phyloP scores from a whole-genome alignment of 495 filamentous ascomycete species.

The Podospora comata region DNA sequence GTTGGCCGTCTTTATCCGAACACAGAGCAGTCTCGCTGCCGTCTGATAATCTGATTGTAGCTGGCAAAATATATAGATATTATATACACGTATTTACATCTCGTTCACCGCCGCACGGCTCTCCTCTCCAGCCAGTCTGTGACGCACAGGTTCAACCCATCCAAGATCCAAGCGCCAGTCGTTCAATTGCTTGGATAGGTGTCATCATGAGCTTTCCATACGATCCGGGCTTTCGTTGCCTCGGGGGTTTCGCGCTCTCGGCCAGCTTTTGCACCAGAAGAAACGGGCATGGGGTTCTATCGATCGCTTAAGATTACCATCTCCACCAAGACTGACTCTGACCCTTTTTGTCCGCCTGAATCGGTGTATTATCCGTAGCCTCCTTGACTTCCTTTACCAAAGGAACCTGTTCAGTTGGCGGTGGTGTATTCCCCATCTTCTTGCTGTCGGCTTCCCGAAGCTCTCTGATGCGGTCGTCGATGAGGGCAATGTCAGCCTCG shows the following conservation, averaged over 20 bases:
- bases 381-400: not conserved
- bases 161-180: too few relatives aligned
- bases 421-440: not conserved
- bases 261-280: not conserved
- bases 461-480: conserved; percentile 77
- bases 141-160: not conserved
- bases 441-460: conserved; percentile 36
- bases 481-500: conserved; percentile 78
- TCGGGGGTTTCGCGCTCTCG: not conserved
- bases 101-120: not conserved
- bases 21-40: too few relatives aligned
- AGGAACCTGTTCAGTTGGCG: not conserved
- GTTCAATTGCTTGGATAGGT: not conserved
- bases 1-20: not conserved
- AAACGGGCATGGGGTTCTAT: not conserved
- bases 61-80: not conserved
- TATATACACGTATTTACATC: not conserved
- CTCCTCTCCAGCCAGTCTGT: not conserved
- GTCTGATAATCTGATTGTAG: too few relatives aligned
- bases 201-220: not conserved
- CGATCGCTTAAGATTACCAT: conserved; percentile 9
- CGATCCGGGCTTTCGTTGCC: not conserved
- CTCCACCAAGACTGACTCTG: conserved; percentile 2
- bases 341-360: not conserved
- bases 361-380: not conserved